Conservation (phyloP, 176 grass and related monocot species). For the Aechmea fasciata region DNA sequence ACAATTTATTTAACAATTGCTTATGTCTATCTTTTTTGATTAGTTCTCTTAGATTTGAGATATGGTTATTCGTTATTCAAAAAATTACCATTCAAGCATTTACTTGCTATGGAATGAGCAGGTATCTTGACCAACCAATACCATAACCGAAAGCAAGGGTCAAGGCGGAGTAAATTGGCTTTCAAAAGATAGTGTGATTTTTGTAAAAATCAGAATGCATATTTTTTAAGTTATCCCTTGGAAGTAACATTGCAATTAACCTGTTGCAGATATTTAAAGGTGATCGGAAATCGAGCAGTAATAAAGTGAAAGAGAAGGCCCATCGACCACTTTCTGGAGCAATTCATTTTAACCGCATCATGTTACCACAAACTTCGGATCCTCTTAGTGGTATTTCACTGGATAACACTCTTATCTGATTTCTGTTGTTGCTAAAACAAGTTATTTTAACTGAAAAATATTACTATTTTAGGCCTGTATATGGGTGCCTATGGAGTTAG, state of each 20-base stretch:
- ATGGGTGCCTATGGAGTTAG: constrained; percentile 57
- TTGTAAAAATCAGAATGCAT: background rate
- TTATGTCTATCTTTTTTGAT: no score
- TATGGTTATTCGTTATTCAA: no score
- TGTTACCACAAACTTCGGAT: constrained; percentile 56
- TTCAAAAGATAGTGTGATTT: background rate
- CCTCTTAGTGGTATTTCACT: constrained; percentile 61
- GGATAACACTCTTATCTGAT: background rate
- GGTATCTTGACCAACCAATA: no score
- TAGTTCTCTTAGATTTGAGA: no score
- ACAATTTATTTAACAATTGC: no score
- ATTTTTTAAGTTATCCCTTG: background rate
- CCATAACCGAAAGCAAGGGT: background rate
- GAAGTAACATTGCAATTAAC: constrained; percentile 24
- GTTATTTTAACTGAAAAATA: constrained; percentile 21
- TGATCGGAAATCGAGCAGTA: constrained; percentile 49
- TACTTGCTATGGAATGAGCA: no score
- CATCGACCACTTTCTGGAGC: constrained; percentile 46
- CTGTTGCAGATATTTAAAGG: constrained; percentile 51
- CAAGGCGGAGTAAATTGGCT: background rate
- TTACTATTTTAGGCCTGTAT: constrained; percentile 64
- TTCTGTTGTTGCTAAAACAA: background rate
- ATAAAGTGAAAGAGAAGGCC: constrained; percentile 15
- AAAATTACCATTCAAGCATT: no score
- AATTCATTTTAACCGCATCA: constrained; percentile 74